Evolutionary conservation across 371 early-diverging fungal genomes (phyloP), one percentile per base, ranked within the genome.

Genomic region (Nematocida ausubeli): DNA sequence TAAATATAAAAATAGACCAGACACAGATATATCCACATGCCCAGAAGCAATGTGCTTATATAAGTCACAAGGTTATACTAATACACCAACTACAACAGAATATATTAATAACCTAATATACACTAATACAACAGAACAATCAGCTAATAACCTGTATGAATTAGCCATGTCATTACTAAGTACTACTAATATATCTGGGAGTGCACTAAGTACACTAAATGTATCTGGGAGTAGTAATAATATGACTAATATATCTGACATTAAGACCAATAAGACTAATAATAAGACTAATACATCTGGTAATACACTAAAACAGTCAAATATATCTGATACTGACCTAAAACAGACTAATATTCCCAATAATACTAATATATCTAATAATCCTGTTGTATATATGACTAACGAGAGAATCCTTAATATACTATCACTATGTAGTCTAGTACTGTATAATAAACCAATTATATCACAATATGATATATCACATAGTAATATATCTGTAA

Each of bases 31-130:
- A 19, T 3, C 16, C 3, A 47, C 19, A 30, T 64, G 30, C 16
- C 78, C 78, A 47, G 78, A 75, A 37, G n/a, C 16, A n/a, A 35
- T 50, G 51, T 71, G 39, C 24, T 49, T 66, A 12, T 49, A 28
- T 14, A 57, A 47, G 26, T 32, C 60, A 16, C 60, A 34, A 19
- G 56, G 54, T 1, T 22, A 34, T 12, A 22, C 66, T 0, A 63
- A 5, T 28, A 75, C 30, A 9, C 30, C 50, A 4, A 6, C 47
- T 47, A 9, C 54, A 3, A 39, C 9, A 51, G 73, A 72, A 34
- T 72, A 72, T 32, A 52, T 72, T 2, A 44, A 19, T 6, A 34
- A 22, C 14, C 16, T 39, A 28, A 72, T 63, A 34, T 14, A 9
- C n/a, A 63, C n/a, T 12, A 50, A 62, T 19, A 65, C 47, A 35